Conservation (phyloP, 2,329 filamentous ascomycete genomes). For the Fusarium sp. region DNA sequence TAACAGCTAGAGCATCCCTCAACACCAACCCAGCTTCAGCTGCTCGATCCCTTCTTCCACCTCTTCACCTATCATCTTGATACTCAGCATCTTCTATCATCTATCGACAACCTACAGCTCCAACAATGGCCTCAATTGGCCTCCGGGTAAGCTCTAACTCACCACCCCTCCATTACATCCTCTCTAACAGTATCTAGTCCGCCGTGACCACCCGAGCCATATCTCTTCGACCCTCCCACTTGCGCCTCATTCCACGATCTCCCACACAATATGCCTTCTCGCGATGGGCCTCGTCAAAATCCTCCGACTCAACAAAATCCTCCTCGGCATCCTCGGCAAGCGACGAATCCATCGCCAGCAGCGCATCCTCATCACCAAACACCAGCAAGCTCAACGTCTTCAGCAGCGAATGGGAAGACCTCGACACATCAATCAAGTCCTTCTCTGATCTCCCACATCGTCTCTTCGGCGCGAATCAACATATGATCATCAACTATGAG, state of each 20-base stretch:
- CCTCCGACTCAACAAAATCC: background rate
- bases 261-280: conserved; percentile 2
- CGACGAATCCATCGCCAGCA: conserved; percentile 14
- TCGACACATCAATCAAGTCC: conserved; percentile 55
- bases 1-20: conserved; percentile 14
- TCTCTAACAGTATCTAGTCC: conserved; percentile 32
- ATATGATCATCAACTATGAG: conserved; percentile 94
- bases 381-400: conserved; percentile 52
- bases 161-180: background rate
- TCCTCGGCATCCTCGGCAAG: background rate
- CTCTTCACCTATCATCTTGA: background rate
- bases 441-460: conserved; percentile 59
- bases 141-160: conserved; percentile 36
- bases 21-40: conserved; percentile 29
- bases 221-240: conserved; percentile 32
- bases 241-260: conserved; percentile 19
- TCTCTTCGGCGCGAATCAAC: conserved; percentile 92
- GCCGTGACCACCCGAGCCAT: conserved; percentile 37
- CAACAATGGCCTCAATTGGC: conserved; percentile 39
- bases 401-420: conserved; percentile 57
- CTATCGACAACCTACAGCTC: background rate
- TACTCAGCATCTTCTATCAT: background rate
- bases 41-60: conserved; percentile 5
- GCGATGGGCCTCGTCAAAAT: conserved; percentile 39
- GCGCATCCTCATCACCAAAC: conserved; percentile 33